Evolutionary conservation across 2,329 filamentous ascomycete species (phyloP).

Genomic region (Arthrobotrys sphaeroides): DNA sequence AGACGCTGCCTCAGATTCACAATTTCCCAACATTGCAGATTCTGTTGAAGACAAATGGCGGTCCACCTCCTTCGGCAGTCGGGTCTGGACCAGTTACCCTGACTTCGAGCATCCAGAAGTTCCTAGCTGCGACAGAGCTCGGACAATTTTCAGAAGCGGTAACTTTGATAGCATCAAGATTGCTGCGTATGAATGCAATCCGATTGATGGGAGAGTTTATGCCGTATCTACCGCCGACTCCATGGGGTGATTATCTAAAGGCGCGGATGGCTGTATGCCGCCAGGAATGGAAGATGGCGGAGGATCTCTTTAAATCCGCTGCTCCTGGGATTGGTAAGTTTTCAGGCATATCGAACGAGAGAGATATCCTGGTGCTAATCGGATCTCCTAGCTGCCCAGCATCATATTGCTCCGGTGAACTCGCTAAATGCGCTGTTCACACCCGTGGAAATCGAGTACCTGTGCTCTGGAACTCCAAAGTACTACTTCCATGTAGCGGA

Average conservation of each 20-base stretch:
- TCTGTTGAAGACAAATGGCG: constrained; percentile 68
- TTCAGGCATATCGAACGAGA: not conserved
- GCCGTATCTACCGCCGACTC: constrained; percentile 69
- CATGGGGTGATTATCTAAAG: constrained; percentile 79
- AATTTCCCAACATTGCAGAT: constrained; percentile 57
- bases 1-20: constrained; percentile 43
- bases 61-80: constrained; percentile 71
- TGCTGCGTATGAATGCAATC: constrained; percentile 61
- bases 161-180: constrained; percentile 62
- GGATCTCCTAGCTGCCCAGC: constrained; percentile 6
- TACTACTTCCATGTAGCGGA: constrained; percentile 88
- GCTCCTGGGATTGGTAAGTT: constrained; percentile 81
- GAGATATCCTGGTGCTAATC: not conserved
- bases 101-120: constrained; percentile 62
- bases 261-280: constrained; percentile 74
- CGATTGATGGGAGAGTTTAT: constrained; percentile 71
- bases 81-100: constrained; percentile 58
- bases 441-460: constrained; percentile 74
- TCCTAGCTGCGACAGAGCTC: constrained; percentile 56
- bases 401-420: constrained; percentile 64
- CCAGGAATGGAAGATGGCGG: constrained; percentile 75
- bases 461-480: constrained; percentile 77
- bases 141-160: constrained; percentile 60
- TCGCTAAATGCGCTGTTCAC: constrained; percentile 70
- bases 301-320: constrained; percentile 81